Evolutionary conservation across 768 basidiomycete species (phyloP).

Genomic region (Pleurotus giganteus): DNA sequence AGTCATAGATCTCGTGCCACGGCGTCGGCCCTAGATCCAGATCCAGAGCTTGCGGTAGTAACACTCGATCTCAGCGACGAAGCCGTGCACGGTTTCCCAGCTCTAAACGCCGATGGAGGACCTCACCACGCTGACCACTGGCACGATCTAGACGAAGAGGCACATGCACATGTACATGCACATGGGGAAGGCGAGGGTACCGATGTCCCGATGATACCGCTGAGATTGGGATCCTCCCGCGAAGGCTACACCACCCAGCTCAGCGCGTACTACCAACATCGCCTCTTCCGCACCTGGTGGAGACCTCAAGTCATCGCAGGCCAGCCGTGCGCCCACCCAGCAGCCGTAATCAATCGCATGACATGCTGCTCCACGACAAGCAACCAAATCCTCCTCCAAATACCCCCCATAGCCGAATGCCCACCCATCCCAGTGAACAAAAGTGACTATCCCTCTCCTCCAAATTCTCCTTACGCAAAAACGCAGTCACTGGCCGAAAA

Average conservation of each 20-base stretch:
- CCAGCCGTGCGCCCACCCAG: constrained; percentile 15
- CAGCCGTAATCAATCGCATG: background rate
- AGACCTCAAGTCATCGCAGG: constrained; percentile 15
- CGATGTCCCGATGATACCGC: constrained; percentile 1
- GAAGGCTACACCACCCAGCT: constrained; percentile 14
- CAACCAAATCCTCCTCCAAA: constrained; percentile 12
- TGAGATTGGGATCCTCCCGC: constrained; percentile 7
- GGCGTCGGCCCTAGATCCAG: background rate
- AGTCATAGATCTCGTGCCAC: background rate
- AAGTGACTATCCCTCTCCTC: background rate
- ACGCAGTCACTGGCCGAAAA: background rate
- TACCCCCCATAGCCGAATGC: constrained; percentile 1
- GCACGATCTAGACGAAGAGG: too few relatives aligned
- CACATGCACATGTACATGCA: too few relatives aligned
- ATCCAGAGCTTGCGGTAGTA: background rate
- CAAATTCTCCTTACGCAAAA: background rate
- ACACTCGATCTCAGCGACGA: constrained; percentile 14
- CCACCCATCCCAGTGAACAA: background rate
- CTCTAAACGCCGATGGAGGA: constrained; percentile 4
- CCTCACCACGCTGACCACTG: background rate
- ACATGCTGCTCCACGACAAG: constrained; percentile 7
- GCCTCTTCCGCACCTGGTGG: constrained; percentile 17
- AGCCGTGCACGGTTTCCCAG: constrained; percentile 10
- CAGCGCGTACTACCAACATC: constrained; percentile 9
- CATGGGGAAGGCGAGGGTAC: too few relatives aligned